These are phyloP conservation scores for Macadamia tetraphylla DNA, from an alignment of 164 flowering plant genomes.

Conservation along the genomic window DNA sequence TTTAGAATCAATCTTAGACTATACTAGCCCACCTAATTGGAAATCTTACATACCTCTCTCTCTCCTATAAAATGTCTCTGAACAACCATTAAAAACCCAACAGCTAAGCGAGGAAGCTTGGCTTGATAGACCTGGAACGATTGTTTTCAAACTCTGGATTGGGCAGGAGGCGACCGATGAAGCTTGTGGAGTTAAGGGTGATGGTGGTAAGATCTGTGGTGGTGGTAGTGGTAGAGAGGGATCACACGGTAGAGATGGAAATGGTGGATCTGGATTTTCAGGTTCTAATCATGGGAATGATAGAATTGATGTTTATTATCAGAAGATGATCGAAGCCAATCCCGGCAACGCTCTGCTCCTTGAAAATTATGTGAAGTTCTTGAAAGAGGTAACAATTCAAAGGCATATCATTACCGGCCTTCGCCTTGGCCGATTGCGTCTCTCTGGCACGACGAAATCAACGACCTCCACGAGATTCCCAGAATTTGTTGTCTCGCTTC, in stretches of 20 bases:
- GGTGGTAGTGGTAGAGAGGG: slow-evolving; percentile 17
- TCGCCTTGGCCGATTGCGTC: slow-evolving; percentile 33
- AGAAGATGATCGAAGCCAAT: slow-evolving; percentile 30
- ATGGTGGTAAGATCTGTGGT: slow-evolving; percentile 21
- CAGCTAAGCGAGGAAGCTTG: neutral
- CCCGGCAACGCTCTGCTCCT: slow-evolving; percentile 36
- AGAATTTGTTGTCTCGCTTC: slow-evolving; percentile 44
- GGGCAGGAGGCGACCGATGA: slow-evolving; percentile 16
- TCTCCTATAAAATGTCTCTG: neutral
- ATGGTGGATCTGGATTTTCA: slow-evolving; percentile 11
- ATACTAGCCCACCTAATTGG: no score
- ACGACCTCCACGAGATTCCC: slow-evolving; percentile 26
- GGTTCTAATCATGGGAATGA: slow-evolving; percentile 21
- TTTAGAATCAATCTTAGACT: no score
- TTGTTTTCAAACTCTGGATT: slow-evolving; percentile 26
- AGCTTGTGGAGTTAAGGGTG: slow-evolving; percentile 22
- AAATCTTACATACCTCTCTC: neutral
- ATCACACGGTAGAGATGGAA: slow-evolving; percentile 17
- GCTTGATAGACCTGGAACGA: slow-evolving; percentile 14
- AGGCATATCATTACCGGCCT: slow-evolving; percentile 38
- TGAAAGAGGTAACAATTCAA: slow-evolving; percentile 46
- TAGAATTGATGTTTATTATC: slow-evolving; percentile 38
- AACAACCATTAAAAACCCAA: neutral
- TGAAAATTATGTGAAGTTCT: slow-evolving; percentile 52
- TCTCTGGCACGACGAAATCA: slow-evolving; percentile 47